Evolutionary conservation across 2,329 filamentous ascomycete genomes (phyloP), one percentile per base, ranked within the genome.

Genomic region (Delphinella strobiligena): DNA sequence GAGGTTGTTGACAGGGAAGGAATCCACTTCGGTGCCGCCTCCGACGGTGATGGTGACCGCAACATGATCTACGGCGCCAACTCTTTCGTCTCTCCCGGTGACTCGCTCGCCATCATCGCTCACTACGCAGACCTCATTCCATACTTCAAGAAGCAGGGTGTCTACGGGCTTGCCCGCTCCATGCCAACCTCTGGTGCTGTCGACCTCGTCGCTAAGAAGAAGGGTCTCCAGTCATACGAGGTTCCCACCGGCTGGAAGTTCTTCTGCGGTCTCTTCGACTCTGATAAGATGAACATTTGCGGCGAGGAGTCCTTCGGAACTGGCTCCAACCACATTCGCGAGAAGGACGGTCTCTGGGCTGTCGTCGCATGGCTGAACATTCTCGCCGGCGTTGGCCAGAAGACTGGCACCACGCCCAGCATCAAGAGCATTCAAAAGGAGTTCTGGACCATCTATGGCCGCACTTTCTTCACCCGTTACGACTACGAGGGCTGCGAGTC

Each of bases 11-110:
- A 98, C 64, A 84, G 84, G 69, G 79, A 85, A 54, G 75, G 78
- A 44, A 87, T 98, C 49, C 91, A 93, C 58, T 98, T 98, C 54
- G 91, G 91, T 56, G 91, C 91, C 43, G 91, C 91, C 35, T 93
- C 85, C 48, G 91, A 98, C 52, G 91, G 91, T 52, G 91, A 98
- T 54, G 91, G 91, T 55, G 91, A 98, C 71, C 84, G 91, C 53
- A 98, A 98, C 78, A 98, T 98, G 91, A 98, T 98, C 59, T 98
- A 98, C 66, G 91, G 91, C 47, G 88, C 89, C 50, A 89, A 93
- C 56, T 79, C 82, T 33, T 98, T 98, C 58, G 91, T 98, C 46
- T 96, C 89, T 5, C 91, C 91, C 5, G 91, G 91, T 58, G 91
- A 46, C 71, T 94, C 86, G 55, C 72, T 98, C 54, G 91, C 91